Conservation (phyloP, 192 early-diverging fungal genomes). For the Powellomyces hirtus region DNA sequence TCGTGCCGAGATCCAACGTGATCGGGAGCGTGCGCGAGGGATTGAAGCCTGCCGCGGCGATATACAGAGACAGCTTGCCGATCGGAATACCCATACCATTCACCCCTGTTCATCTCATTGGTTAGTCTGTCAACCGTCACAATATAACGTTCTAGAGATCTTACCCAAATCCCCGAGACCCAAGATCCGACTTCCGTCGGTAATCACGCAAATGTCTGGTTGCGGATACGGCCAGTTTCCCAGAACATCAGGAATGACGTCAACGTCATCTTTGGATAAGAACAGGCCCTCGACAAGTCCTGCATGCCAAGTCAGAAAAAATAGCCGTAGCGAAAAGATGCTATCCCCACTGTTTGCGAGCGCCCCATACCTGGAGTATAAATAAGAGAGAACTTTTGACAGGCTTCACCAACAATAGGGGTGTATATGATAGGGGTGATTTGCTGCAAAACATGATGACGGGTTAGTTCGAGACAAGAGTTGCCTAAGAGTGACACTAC, state of each 20-base stretch:
- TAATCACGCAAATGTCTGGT: conserved; percentile 87
- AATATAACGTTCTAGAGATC: no score
- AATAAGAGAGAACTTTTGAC: conserved; percentile 86
- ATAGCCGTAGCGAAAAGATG: conserved; percentile 55
- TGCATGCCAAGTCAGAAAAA: conserved; percentile 67
- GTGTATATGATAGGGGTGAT: conserved; percentile 50
- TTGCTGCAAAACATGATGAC: conserved; percentile 33
- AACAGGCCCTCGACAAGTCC: conserved; percentile 84
- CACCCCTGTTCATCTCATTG: conserved; percentile 50
- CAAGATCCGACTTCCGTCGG: conserved; percentile 91
- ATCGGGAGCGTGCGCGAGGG: conserved; percentile 87
- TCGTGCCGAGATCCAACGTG: conserved; percentile 88
- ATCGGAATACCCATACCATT: conserved; percentile 96
- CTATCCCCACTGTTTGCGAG: neutral
- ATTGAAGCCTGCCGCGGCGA: conserved; percentile 67
- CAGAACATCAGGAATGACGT: conserved; percentile 74
- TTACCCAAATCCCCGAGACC: conserved; percentile 76
- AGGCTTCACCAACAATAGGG: conserved; percentile 59
- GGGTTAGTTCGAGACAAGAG: neutral
- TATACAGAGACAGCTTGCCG: conserved; percentile 91
- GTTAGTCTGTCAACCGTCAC: neutral
- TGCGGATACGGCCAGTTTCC: conserved; percentile 71
- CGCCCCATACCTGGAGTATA: conserved; percentile 38
- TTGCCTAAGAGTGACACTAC: neutral
- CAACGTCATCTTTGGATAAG: conserved; percentile 72